Conservation (phyloP, 2,329 filamentous ascomycete species). For the Pyrenochaeta sp. region DNA sequence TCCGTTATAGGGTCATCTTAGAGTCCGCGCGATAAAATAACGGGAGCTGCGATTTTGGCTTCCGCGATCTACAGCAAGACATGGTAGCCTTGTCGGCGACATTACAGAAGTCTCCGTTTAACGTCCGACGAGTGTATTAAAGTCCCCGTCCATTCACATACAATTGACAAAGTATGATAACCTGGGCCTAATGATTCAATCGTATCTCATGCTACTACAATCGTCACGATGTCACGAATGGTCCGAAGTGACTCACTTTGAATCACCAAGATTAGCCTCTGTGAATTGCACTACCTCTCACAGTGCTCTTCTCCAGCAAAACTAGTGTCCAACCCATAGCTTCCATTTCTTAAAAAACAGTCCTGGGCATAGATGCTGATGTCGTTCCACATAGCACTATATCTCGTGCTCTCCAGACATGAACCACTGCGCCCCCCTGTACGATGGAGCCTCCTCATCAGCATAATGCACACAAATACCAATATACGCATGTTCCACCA, state of each 20-base stretch:
- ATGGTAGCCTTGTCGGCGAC: neutral
- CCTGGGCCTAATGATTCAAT: neutral
- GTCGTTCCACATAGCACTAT: slow-evolving; percentile 18
- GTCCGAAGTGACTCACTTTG: neutral
- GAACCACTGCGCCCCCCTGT: neutral
- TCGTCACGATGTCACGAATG: neutral
- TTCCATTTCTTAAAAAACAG: neutral
- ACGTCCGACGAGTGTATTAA: neutral
- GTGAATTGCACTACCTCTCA: neutral
- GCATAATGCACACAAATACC: slow-evolving; percentile 4
- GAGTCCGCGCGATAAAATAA: neutral
- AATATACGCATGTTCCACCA: slow-evolving; percentile 33
- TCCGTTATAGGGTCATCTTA: neutral
- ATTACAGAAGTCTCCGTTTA: neutral
- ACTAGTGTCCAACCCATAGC: neutral
- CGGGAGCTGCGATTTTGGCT: neutral
- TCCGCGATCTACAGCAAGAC: neutral
- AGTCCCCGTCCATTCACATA: neutral
- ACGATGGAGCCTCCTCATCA: slow-evolving; percentile 4
- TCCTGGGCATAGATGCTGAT: neutral
- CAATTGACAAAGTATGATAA: neutral
- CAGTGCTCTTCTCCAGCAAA: neutral
- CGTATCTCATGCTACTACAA: neutral
- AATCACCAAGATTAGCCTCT: neutral
- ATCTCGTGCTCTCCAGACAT: slow-evolving; percentile 3